Base-by-base conservation (phyloP, 106 monocot species). In the Dendrobium chrysotoxum region DNA sequence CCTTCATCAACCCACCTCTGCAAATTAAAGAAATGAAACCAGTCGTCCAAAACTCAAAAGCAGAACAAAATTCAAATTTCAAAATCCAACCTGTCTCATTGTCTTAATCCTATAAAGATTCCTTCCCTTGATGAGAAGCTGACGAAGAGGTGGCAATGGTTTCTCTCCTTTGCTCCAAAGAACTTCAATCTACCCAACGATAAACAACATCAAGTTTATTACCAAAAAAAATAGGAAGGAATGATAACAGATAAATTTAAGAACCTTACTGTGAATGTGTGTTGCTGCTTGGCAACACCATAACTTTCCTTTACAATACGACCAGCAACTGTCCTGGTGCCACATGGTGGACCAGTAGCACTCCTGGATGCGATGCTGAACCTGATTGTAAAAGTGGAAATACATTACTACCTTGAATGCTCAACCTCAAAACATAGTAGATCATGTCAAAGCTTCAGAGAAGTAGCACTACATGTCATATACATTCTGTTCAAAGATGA, bases 301-400 rank as follows among this genome's bases (percentile, higher is more conserved):
- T 96, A 96, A 78, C 96, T 96, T 82, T 96, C 93, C 75, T 92
- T 90, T 53, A 96, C 90, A 61, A 93, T 89, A 18, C 96, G 88
- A 8, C 96, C 96, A 7, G 79, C 93, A 73, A 92, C 81, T 30
- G 64, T 84, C 74, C 95, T 87, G 39, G 74, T 89, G 61, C 94
- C 94, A 80, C 81, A 78, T 80, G 88, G 80, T 38, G 88, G 92
- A 47, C 86, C 92, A 23, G 78, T 87, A 10, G 90, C 95, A 80
- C 90, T 90, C 66, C 93, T 85, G 13, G 96, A 89, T 31, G 82
- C 96, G 65, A 84, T 80, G 41, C 54, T 88, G n/a, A 55, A 90
- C 87, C 91, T 93, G 53, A 16, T 77, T 7, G 17, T 50, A 4
- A 71, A 73, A 58, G 23, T 4, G 72, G 40, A 40, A 68, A 46